Evolutionary conservation across 805 yeast genomes (phyloP), one percentile per base, ranked within the genome.

Genomic region (Naumovozyma baii): DNA sequence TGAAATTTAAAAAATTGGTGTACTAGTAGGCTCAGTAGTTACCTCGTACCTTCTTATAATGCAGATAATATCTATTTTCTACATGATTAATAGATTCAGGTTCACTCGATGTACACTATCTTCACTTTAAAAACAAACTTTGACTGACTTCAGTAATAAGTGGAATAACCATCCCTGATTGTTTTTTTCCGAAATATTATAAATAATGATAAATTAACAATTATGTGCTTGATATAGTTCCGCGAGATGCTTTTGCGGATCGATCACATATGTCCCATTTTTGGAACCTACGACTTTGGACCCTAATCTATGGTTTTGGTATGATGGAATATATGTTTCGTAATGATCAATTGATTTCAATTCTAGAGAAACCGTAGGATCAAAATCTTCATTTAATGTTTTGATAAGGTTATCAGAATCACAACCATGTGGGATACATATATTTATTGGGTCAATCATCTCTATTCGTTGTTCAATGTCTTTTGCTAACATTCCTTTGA

Each of bases 401-500:
- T 59, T 49, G 19, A 80, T 76, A 47, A 75, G 70, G 16, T 65
- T 64, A 65, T 70, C 63, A 3, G 78, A 58, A 45, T 80, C 86
- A 61, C 69, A 62, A 0, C 73, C 76, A 5, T 43, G 40, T 0
- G 80, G 79, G 2, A 78, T 63, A 16, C 57, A 45, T 22, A 66
- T 49, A 20, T 59, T 54, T 4, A 51, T 39, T 8, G 50, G 41
- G 12, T 41, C 33, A 3, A 41, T 46, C 38, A 51, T 40, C 13
- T 54, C 52, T 5, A 44, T 32, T 2, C 31, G 34, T 13, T 38
- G 31, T 3, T 35, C 35, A 2, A 38, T 33, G 19, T 46, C 37
- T 9, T 31, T 35, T 18, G 39, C 38, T 15, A 33, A 3, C 14
- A 36, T 22, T 13, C 29, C 19, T 29, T 32, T 33, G 13, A 33